Evolutionary conservation across 768 basidiomycete species (phyloP), one percentile per base, ranked within the genome.

Genomic region (Lactarius evosmus): DNA sequence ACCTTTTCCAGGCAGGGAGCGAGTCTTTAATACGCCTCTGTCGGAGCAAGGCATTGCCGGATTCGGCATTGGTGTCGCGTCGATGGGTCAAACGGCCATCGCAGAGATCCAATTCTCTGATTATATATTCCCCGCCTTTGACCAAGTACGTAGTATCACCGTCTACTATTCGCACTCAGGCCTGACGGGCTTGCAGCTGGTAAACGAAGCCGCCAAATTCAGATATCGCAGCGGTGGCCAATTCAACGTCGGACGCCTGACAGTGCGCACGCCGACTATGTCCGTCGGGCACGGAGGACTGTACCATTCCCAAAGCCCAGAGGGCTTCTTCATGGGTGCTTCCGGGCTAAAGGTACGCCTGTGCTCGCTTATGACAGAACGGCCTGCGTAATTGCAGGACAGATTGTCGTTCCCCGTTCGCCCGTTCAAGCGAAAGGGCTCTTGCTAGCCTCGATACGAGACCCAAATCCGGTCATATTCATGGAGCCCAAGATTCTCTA

Each of bases 381-480:
- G 11, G 19, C 29, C 27, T 29, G n/a, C 22, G n/a, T 36, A 32
- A 59, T 17, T 7, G 12, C 34, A 33, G 19, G 51, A 34, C 60
- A 78, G 76, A 77, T 97, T 60, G 92, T 97, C n/a, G 90, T 98
- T 49, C 95, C 95, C 3, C 88, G 95, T 41, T 93, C 93, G 2
- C 95, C 95, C 0, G 85, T 95, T 40, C 95, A 98, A 78, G 94
- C 93, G n/a, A 97, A 97, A 75, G 95, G 95, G 0, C 79, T 98
- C 2, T 78, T 98, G 5, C 79, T 97, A 9, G 83, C 85, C 17
- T 87, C 93, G 0, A 93, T 98, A 59, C 85, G 94, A 38, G 95
- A 98, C 70, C 91, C 93, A 0, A 95, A 95, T 70, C 95, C 95
- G 0, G 91, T 94, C 16, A 85, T 98, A 50, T 93, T 98, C 74